Evolutionary conservation across 1,284 basidiomycete species (phyloP).

Genomic region (Cutaneotrichosporon dermatis): DNA sequence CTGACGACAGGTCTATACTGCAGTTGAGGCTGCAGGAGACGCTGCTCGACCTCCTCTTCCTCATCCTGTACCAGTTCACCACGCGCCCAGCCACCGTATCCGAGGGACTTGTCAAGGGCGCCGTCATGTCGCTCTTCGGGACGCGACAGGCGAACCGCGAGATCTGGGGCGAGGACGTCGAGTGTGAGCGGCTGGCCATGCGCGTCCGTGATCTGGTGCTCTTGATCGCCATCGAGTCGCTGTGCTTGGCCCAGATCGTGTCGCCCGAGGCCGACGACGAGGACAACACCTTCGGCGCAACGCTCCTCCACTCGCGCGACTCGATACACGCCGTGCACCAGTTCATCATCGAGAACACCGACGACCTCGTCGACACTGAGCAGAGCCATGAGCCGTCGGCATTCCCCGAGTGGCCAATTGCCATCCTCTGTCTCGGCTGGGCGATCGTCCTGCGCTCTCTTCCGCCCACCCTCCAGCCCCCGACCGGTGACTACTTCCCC

Average conservation of each 20-base stretch:
- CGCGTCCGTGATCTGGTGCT: slow-evolving; percentile 37
- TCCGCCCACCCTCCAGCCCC: slow-evolving; percentile 24
- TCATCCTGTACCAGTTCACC: slow-evolving; percentile 33
- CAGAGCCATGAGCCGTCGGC: not conserved
- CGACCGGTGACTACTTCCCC: slow-evolving; percentile 18
- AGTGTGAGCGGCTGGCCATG: slow-evolving; percentile 23
- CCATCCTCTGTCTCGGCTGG: slow-evolving; percentile 44
- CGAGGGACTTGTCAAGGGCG: slow-evolving; percentile 35
- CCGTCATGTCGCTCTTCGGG: slow-evolving; percentile 37
- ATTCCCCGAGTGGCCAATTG: slow-evolving; percentile 30
- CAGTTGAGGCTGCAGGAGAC: slow-evolving; percentile 38
- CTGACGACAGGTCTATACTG: slow-evolving; percentile 32
- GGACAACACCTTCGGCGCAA: slow-evolving; percentile 17
- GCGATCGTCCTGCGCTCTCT: slow-evolving; percentile 36
- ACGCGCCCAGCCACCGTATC: slow-evolving; percentile 33
- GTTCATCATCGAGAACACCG: slow-evolving; percentile 32
- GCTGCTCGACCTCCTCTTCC: slow-evolving; percentile 40
- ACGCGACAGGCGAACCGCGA: slow-evolving; percentile 38
- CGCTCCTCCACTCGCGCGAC: slow-evolving; percentile 30
- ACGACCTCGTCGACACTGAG: slow-evolving; percentile 24
- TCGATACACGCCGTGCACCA: slow-evolving; percentile 31
- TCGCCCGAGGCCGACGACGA: slow-evolving; percentile 21
- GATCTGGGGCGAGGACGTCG: slow-evolving; percentile 34
- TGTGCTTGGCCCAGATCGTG: slow-evolving; percentile 35
- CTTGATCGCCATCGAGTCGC: slow-evolving; percentile 35